phyloP scores from a whole-genome alignment of 2,329 filamentous ascomycete species.

The Knoxdaviesia proteae region DNA sequence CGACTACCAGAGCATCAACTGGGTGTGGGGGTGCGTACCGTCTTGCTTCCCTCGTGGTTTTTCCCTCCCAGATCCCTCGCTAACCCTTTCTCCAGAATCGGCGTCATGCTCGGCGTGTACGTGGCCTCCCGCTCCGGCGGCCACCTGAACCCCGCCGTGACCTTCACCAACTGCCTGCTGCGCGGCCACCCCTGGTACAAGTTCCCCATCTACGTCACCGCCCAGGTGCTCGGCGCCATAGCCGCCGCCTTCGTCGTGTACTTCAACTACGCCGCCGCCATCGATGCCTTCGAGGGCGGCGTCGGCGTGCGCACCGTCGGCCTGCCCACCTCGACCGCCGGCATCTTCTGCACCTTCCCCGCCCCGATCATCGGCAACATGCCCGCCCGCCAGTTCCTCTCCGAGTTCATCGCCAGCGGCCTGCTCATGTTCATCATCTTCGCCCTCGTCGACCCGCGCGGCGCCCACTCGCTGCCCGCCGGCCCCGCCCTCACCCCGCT shows the following conservation, averaged over 20 bases:
- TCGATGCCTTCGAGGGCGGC: slow-evolving; percentile 41
- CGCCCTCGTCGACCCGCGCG: slow-evolving; percentile 39
- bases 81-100: slow-evolving; percentile 20
- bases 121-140: slow-evolving; percentile 42
- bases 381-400: slow-evolving; percentile 47
- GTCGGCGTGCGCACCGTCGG: slow-evolving; percentile 38
- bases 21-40: slow-evolving; percentile 23
- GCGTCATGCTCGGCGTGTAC: slow-evolving; percentile 50
- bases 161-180: slow-evolving; percentile 46
- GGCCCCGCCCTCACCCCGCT: slow-evolving; percentile 26
- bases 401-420: slow-evolving; percentile 46
- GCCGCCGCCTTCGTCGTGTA: slow-evolving; percentile 37
- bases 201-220: slow-evolving; percentile 44
- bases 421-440: slow-evolving; percentile 55
- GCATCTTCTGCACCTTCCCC: slow-evolving; percentile 56
- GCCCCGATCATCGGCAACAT: slow-evolving; percentile 35
- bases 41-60: slow-evolving; percentile 5
- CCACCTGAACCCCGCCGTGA: slow-evolving; percentile 52
- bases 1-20: slow-evolving; percentile 26
- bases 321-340: slow-evolving; percentile 38
- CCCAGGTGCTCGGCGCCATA: slow-evolving; percentile 49
- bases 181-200: slow-evolving; percentile 48
- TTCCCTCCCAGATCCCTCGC: background rate
- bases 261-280: slow-evolving; percentile 42
- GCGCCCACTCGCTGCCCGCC: slow-evolving; percentile 23